Evolutionary conservation across 2,329 filamentous ascomycete genomes (phyloP), one percentile per base, ranked within the genome.

Genomic region (Escovopsis sp.): DNA sequence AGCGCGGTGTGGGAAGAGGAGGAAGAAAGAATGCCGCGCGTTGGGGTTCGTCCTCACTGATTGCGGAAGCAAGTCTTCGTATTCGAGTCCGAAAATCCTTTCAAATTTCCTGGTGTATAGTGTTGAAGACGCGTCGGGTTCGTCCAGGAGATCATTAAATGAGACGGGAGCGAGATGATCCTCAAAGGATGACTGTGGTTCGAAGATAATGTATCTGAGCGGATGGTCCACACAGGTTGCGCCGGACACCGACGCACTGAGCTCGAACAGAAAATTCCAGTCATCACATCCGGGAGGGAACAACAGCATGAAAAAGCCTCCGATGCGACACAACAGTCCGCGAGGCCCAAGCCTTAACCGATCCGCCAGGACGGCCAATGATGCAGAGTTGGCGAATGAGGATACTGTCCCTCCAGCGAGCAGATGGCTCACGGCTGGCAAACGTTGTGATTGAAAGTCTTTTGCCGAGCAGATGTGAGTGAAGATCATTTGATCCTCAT

Each of bases 1-100:
- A 25, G 57, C 56, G 2, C 59, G 56, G 0, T 51, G 48, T 1
- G 72, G 70, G 39, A 75, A 75, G 2, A 66, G 56, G 1, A 77
- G 51, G 45, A 67, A 75, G 47, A 74, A 68, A 20, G 47, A 50
- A 4, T 55, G 49, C 24, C 48, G 41, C 10, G 12, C 32, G 13
- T 30, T 20, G 27, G 11, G 25, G 13, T 7, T 35, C 51, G 7
- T 46, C 43, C 47, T 15, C 45, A 40, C 25, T 45, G 37, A 37
- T 42, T 30, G 27, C 8, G 56, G 51, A 20, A 57, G 40, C 1
- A 64, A 54, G 8, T 49, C 44, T 10, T 56, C 45, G 37, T 61
- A 63, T 11, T 57, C 53, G 14, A 63, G 49, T 2, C 50, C 53
- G 10, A 63, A 49, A 13, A 62, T 38, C 10, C 50, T 41, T n/a